These are phyloP conservation scores for Brassica incana DNA, from an alignment of 345 rosid species.

Conservation along the genomic window DNA sequence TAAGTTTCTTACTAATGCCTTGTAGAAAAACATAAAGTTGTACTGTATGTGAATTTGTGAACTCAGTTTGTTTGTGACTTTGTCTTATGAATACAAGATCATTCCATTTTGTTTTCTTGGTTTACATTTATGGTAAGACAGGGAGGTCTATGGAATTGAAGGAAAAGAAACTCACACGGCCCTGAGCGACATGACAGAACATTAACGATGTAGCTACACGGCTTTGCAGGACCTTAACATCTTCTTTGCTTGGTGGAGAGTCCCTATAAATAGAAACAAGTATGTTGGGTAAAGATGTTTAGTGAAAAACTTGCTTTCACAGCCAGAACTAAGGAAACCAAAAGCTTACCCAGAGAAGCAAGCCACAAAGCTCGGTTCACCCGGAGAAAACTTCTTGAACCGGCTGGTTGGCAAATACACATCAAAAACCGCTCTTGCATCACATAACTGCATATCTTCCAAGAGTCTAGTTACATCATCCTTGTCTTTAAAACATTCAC, in stretches of 20 bases:
- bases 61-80: not conserved
- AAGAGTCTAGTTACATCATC: slow-evolving; percentile 38
- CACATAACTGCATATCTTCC: slow-evolving; percentile 48
- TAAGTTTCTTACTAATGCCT: not conserved
- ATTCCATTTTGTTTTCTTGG: not conserved
- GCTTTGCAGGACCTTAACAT: slow-evolving; percentile 54
- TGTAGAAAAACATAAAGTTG: slow-evolving; percentile 6
- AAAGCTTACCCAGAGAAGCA: slow-evolving; percentile 54
- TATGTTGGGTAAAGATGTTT: not conserved
- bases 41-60: not conserved
- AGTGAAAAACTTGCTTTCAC: not conserved
- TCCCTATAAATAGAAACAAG: slow-evolving; percentile 42
- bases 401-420: slow-evolving; percentile 78
- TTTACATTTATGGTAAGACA: slow-evolving; percentile 42
- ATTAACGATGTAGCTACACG: slow-evolving; percentile 30
- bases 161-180: slow-evolving; percentile 62
- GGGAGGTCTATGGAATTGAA: slow-evolving; percentile 50
- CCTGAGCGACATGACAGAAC: not conserved
- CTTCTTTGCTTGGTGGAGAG: slow-evolving; percentile 56
- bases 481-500: not conserved
- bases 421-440: slow-evolving; percentile 51
- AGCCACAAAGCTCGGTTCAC: slow-evolving; percentile 62
- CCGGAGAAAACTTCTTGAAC: slow-evolving; percentile 83
- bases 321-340: not conserved
- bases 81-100: not conserved